Evolutionary conservation across 2,329 filamentous ascomycete species (phyloP), one percentile per base, ranked within the genome.

Genomic region (Sporothrix pseudoabietina): DNA sequence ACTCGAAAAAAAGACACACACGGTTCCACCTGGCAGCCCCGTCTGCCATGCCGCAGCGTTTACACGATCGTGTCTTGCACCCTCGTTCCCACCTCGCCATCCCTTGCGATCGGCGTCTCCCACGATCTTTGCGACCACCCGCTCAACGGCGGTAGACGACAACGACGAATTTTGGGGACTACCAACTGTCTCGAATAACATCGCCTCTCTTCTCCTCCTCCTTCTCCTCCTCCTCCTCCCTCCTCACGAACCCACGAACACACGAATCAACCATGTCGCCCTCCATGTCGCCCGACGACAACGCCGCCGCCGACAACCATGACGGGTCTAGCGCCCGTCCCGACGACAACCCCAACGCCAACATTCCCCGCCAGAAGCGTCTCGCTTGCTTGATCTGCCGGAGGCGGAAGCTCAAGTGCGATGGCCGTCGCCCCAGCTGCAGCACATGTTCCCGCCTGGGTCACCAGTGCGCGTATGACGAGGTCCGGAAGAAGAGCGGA

Each of bases 351-450:
- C 72, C 87, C 77, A 89, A 90, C 76, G 81, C 84, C 68, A 85
- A 82, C 77, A 85, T 93, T 30, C 91, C 92, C 69, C 93, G 93
- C 78, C 90, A 91, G n/a, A 98, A 98, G 85, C 89, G 95, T 77
- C 92, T 98, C 78, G 96, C 96, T 52, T 99, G 96, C 81, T 93
- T 97, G 79, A 90, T 98, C 75, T 99, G 96, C 80, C 88, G 95
- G 78, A 96, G 94, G 83, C 88, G 95, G 80, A 98, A 98, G 83
- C 85, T 98, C 77, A 92, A 92, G 82, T 98, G 94, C 82, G 94
- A 98, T 80, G 94, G 94, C 52, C 84, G 88, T 71, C 90, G 92
- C 76, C 94, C 94, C 30, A 93, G 92, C 77, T 97, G 94, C 80
- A 94, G 92, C 78, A 97, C 94, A 35, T 98, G 94, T 82, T 90